Evolutionary conservation across 2,329 filamentous ascomycete species (phyloP).

Genomic region (Macrophomina tecta): DNA sequence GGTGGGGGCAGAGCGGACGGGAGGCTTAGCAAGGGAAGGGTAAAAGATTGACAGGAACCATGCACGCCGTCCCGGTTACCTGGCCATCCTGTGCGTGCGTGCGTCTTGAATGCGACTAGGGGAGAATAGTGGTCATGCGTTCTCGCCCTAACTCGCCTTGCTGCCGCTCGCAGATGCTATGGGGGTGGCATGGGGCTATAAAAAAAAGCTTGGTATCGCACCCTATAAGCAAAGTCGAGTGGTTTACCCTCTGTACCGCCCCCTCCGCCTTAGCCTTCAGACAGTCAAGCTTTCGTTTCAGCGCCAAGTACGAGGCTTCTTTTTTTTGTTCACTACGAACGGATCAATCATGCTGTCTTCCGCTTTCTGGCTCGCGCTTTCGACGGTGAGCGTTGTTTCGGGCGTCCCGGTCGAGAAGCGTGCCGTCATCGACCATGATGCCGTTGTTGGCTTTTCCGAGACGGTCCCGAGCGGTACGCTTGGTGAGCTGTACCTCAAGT

Average conservation of each 20-base stretch:
- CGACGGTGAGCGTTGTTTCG: not conserved
- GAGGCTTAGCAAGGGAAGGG: not conserved
- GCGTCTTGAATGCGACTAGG: not conserved
- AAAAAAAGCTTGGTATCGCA: conserved; percentile 11
- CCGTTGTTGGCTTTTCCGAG: conserved; percentile 60
- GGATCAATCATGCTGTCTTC: not conserved
- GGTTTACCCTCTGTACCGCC: not conserved
- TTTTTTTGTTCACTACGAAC: not conserved
- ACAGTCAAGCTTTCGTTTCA: not conserved
- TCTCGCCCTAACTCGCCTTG: not conserved
- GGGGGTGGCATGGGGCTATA: not conserved
- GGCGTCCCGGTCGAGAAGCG: conserved; percentile 40
- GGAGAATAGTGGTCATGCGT: too few relatives aligned
- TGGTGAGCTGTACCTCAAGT: conserved; percentile 60
- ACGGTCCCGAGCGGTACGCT: conserved; percentile 55
- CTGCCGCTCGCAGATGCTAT: not conserved
- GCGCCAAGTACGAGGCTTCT: not conserved
- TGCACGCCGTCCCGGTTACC: not conserved
- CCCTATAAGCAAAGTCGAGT: not conserved
- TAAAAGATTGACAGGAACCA: conserved; percentile 20
- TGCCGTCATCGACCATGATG: conserved; percentile 52
- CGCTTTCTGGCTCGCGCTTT: conserved; percentile 2
- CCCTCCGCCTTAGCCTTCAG: not conserved
- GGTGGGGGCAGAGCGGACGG: not conserved
- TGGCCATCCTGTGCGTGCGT: not conserved